Evolutionary conservation across 106 monocot genomes (phyloP).

Genomic region (Cymbidium sinense): DNA sequence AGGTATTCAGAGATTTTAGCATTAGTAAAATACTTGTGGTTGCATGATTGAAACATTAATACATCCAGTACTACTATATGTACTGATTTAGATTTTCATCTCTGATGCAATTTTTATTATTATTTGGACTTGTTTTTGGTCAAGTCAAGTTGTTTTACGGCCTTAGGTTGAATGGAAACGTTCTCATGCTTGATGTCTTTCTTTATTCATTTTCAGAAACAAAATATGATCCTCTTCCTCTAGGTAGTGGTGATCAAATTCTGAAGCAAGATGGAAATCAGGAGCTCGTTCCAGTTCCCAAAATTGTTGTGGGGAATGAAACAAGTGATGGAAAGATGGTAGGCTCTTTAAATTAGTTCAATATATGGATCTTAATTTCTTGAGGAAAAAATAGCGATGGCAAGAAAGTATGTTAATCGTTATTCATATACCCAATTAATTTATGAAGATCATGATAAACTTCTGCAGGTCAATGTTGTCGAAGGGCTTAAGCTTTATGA

Average conservation of each 20-base stretch:
- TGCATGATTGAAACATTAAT: neutral
- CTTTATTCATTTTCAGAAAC: slow-evolving; percentile 23
- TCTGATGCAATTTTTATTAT: neutral
- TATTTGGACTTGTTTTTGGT: neutral
- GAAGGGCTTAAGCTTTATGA: slow-evolving; percentile 76
- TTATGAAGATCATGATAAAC: neutral
- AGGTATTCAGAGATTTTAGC: neutral
- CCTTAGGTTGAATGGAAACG: slow-evolving; percentile 2
- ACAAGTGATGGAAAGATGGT: slow-evolving; percentile 50
- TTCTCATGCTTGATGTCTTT: slow-evolving; percentile 4
- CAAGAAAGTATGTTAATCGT: neutral
- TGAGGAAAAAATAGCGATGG: neutral
- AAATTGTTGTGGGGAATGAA: slow-evolving; percentile 34
- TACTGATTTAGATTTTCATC: neutral
- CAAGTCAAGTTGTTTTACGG: neutral
- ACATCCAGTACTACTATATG: neutral
- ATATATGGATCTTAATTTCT: neutral
- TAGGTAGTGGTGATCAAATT: slow-evolving; percentile 10
- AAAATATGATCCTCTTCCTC: slow-evolving; percentile 13
- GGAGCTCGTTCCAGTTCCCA: slow-evolving; percentile 25
- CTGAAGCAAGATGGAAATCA: slow-evolving; percentile 28
- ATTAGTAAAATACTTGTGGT: neutral
- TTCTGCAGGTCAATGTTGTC: slow-evolving; percentile 61
- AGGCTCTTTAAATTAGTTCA: slow-evolving; percentile 2
- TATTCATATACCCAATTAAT: neutral